Percentiles rank a stretch among this genome's conserved stretches.
phyloP scores from a whole-genome alignment of 257 asterid species.

The Solanum rostratum region DNA sequence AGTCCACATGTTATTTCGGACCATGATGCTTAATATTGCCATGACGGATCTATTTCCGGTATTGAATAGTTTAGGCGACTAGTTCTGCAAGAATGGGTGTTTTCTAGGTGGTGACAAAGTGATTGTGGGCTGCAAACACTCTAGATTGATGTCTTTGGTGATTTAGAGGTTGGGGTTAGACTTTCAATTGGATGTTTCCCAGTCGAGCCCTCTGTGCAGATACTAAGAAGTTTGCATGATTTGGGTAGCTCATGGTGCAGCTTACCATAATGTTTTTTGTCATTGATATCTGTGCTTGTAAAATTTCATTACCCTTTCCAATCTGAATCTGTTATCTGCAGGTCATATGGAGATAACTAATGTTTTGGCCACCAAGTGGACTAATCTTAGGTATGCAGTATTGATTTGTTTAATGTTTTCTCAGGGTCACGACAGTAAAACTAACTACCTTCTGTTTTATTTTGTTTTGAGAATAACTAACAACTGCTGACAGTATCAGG shows the following conservation, averaged over 20 bases:
- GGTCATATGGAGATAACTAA: not conserved
- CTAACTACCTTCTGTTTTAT: not conserved
- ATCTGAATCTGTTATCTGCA: slow-evolving; percentile 3
- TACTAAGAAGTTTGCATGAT: not conserved
- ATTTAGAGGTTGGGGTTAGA: not conserved
- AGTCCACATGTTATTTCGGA: not conserved
- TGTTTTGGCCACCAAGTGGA: not conserved
- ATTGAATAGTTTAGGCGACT: not conserved
- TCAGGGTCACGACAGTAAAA: not conserved
- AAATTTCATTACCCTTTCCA: not conserved
- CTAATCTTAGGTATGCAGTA: slow-evolving; percentile 1
- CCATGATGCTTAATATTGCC: not conserved
- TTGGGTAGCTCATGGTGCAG: not conserved
- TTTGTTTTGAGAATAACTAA: not conserved
- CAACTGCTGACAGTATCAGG: not conserved
- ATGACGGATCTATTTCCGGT: not conserved
- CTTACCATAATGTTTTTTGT: not conserved
- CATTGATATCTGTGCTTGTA: not conserved
- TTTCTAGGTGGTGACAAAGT: not conserved
- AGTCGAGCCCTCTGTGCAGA: not conserved
- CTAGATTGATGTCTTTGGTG: not conserved
- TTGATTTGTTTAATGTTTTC: not conserved
- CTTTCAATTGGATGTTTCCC: not conserved
- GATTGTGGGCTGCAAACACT: not conserved
- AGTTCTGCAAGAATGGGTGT: not conserved